phyloP scores from a whole-genome alignment of 108 stramenopile genomes.

The Cyclotella cryptica region DNA sequence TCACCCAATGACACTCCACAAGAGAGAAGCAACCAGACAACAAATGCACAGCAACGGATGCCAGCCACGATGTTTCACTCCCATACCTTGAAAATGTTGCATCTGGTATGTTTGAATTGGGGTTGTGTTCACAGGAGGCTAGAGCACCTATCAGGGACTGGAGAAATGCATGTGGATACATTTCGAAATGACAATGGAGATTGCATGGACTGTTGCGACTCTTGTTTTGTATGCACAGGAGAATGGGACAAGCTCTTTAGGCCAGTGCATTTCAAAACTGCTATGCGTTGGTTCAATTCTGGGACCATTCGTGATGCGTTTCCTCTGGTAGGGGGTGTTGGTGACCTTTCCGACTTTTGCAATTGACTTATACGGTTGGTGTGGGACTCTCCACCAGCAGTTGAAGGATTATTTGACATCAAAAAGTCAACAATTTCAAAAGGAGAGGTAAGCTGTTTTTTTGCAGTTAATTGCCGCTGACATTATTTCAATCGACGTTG shows the following conservation, averaged over 20 bases:
- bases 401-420: neutral
- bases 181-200: too few relatives aligned
- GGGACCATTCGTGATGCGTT: neutral
- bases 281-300: neutral
- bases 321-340: neutral
- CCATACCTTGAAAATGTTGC: too few relatives aligned
- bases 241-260: neutral
- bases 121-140: too few relatives aligned
- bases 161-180: too few relatives aligned
- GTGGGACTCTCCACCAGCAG: neutral
- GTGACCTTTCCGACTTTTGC: neutral
- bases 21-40: too few relatives aligned
- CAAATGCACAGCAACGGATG: too few relatives aligned
- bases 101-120: too few relatives aligned
- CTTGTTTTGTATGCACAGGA: neutral
- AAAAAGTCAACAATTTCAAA: neutral
- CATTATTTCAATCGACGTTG: neutral
- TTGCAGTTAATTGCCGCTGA: neutral
- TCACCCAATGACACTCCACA: too few relatives aligned
- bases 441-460: neutral
- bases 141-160: too few relatives aligned
- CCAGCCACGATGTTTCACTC: too few relatives aligned
- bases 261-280: neutral
- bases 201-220: too few relatives aligned
- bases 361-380: neutral